Percentiles rank a stretch among this genome's conserved stretches.
These are phyloP conservation scores for Paecilomyces fulvus DNA, from an alignment of 2,329 filamentous ascomycete genomes.

Conservation along the genomic window DNA sequence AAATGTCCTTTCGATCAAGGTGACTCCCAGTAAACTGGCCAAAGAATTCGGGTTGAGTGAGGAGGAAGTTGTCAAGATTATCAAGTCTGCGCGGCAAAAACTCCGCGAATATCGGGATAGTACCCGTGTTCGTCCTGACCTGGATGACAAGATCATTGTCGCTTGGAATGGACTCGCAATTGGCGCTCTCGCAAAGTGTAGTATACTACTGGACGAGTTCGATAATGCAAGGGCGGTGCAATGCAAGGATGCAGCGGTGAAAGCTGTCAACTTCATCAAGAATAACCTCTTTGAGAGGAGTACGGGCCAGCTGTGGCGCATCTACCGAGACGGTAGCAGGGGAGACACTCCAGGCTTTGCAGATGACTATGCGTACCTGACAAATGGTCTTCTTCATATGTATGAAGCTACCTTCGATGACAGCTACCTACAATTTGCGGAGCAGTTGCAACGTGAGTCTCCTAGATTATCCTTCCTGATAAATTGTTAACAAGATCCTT, in stretches of 20 bases:
- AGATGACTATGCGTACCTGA: constrained; percentile 89
- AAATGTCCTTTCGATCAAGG: constrained; percentile 71
- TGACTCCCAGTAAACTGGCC: constrained; percentile 60
- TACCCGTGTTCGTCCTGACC: constrained; percentile 64
- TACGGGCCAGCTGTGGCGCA: constrained; percentile 58
- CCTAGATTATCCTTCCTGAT: background rate
- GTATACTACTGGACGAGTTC: constrained; percentile 56
- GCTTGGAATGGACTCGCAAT: constrained; percentile 87
- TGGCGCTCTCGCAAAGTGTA: constrained; percentile 67
- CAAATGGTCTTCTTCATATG: constrained; percentile 71
- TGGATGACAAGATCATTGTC: constrained; percentile 83
- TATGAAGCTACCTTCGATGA: constrained; percentile 76
- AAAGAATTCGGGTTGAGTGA: constrained; percentile 65
- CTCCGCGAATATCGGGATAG: constrained; percentile 63
- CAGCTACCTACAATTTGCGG: constrained; percentile 68
- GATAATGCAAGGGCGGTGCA: constrained; percentile 49
- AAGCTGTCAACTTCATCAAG: constrained; percentile 64
- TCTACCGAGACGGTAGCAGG: constrained; percentile 58
- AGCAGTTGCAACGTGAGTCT: constrained; percentile 62
- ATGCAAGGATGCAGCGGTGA: constrained; percentile 59
- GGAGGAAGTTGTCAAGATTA: constrained; percentile 58
- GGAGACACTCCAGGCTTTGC: constrained; percentile 68
- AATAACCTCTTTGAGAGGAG: constrained; percentile 61
- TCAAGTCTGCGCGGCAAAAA: constrained; percentile 58
- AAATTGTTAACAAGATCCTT: constrained; percentile 9